Conservation (phyloP, 169 alveolate genomes). For the Sarcocystis neurona region DNA sequence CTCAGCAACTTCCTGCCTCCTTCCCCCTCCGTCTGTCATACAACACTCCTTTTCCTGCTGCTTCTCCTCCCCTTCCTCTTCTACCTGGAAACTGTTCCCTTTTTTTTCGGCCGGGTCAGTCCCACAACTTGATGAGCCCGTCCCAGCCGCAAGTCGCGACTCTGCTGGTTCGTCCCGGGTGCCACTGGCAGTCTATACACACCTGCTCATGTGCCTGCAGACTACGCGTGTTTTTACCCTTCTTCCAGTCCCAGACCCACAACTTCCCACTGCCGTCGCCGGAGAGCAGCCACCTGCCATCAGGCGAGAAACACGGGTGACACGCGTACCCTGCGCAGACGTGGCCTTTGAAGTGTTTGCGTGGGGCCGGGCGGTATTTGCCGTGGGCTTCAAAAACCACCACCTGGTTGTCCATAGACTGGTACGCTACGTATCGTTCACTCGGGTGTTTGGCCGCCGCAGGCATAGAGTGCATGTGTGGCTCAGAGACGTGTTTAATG, state of each 20-base stretch:
- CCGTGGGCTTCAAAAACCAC: constrained; percentile 88
- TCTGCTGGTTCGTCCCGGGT: constrained; percentile 80
- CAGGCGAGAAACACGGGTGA: constrained; percentile 89
- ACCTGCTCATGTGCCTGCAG: constrained; percentile 92
- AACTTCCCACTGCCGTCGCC: constrained; percentile 91
- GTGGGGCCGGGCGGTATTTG: constrained; percentile 70
- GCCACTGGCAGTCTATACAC: constrained; percentile 92
- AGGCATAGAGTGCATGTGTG: constrained; percentile 91
- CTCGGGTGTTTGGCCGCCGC: constrained; percentile 87
- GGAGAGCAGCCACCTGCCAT: constrained; percentile 89
- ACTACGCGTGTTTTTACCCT: constrained; percentile 85
- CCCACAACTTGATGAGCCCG: constrained; percentile 74
- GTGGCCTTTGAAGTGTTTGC: constrained; percentile 90
- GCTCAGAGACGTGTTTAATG: constrained; percentile 87
- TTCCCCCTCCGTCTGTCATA: too few relatives aligned
- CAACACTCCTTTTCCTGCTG: too few relatives aligned
- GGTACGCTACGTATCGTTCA: constrained; percentile 86
- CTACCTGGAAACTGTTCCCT: background rate
- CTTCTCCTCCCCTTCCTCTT: too few relatives aligned
- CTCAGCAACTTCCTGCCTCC: too few relatives aligned
- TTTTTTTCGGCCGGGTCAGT: constrained; percentile 10
- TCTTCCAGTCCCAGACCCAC: constrained; percentile 95
- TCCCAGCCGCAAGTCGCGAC: constrained; percentile 86
- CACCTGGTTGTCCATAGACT: constrained; percentile 90
- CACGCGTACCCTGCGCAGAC: constrained; percentile 90